Conservation (phyloP, 495 filamentous ascomycete genomes). For the Diplogelasinospora grovesii region DNA sequence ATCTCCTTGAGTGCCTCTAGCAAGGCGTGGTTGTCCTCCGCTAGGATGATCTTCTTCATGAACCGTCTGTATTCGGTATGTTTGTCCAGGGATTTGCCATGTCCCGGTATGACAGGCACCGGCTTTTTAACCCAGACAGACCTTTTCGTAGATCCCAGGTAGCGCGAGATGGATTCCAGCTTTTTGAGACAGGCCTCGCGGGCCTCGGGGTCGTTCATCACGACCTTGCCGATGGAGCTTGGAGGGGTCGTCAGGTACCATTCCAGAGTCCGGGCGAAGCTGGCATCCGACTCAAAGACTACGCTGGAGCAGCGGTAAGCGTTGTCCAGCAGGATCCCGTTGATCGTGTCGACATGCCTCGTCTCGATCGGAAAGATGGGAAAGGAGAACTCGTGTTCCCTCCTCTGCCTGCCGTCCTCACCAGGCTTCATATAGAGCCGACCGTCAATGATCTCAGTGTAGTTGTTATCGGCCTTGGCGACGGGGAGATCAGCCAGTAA, state of each 20-base stretch:
- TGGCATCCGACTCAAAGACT: constrained; percentile 19
- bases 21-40: too few species aligned
- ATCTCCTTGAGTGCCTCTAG: too few species aligned
- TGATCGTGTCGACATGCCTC: constrained; percentile 36
- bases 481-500: constrained; percentile 34
- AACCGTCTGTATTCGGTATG: neutral
- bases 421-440: constrained; percentile 9
- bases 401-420: constrained; percentile 6
- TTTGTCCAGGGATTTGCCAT: neutral
- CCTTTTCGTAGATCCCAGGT: constrained; percentile 16
- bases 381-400: constrained; percentile 35
- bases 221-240: constrained; percentile 16
- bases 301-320: constrained; percentile 16
- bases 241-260: constrained; percentile 23
- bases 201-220: constrained; percentile 3
- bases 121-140: constrained; percentile 6
- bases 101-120: neutral
- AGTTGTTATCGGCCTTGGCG: constrained; percentile 31
- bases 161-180: constrained; percentile 17
- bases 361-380: constrained; percentile 27
- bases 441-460: constrained; percentile 26
- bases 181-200: constrained; percentile 19
- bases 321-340: constrained; percentile 36
- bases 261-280: constrained; percentile 24
- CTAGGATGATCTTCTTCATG: too few species aligned